Base-by-base conservation (phyloP, 2,329 filamentous ascomycete species). In the Phialemonium atrogriseum region DNA sequence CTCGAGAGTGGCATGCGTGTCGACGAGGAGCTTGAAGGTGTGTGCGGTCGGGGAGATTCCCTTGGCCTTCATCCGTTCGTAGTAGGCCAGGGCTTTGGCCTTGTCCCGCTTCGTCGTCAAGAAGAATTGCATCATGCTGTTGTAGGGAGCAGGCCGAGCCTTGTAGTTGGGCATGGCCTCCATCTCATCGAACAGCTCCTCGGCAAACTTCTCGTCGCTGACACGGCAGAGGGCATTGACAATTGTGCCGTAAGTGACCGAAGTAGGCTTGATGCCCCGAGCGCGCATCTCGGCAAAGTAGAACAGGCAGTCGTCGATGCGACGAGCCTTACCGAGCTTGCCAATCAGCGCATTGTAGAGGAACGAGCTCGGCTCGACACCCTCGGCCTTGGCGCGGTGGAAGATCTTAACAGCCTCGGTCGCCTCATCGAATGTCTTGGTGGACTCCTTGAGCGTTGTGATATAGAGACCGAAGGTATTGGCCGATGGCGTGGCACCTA, bases 121-220 rank as follows among this genome's bases (percentile, higher is more conserved):
- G 74, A 96, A 98, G 65, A 94, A 96, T 56, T 98, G 91, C 77
- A 98, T 98, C 79, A 98, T 84, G 60, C 86, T 94, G 68, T 98
- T 95, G 70, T 98, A 98, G 1, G 91, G 91, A 15, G 91, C 91
- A 16, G 91, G 88, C 8, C 91, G 82, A 24, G 91, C 86, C 68
- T 95, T 96, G 74, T 98, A 98, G 66, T 98, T 98, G 35, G 87
- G 82, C 81, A 94, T 94, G 27, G 81, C 77, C 66, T 98, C 91
- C 91, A 98, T 98, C 65, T 98, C 91, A 52, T 96, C 87, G 52
- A 98, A 98, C 47, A 96, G 77, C 59, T 96, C 87, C 52, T 95
- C 91, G 17, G 91, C 91, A 54, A 95, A 94, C 52, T 89, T 93
- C 64, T 96, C 89, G 47, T 98, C 91, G 45, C 87, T 94, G 34